Percentiles rank a stretch among this genome's conserved stretches.
phyloP scores from a whole-genome alignment of 2,329 filamentous ascomycete species.

The Aureobasidium lini region DNA sequence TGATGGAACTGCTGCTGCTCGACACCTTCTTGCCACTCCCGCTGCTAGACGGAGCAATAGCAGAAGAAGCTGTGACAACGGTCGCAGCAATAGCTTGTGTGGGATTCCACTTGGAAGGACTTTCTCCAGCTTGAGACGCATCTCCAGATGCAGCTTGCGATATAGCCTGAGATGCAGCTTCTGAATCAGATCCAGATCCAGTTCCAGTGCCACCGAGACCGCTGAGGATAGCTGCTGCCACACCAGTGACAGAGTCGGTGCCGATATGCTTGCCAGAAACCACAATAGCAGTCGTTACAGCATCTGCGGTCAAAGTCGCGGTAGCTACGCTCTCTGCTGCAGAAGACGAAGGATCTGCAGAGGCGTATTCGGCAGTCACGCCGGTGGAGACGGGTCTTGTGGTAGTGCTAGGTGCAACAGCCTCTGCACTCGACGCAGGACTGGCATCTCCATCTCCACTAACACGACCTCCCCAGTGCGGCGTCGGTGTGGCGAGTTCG shows the following conservation, averaged over 20 bases:
- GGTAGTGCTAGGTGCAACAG: constrained; percentile 3
- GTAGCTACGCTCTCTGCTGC: not conserved
- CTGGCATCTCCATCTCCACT: not conserved
- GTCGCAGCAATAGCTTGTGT: not conserved
- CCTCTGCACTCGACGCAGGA: not conserved
- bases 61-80: not conserved
- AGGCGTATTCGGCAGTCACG: not conserved
- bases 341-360: not conserved
- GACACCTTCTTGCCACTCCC: not conserved
- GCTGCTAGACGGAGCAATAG: not conserved
- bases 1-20: not conserved
- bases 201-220: not conserved
- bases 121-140: not conserved
- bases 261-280: constrained; percentile 2
- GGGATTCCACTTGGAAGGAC: not conserved
- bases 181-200: not conserved
- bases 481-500: not conserved
- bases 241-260: not conserved
- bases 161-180: not conserved
- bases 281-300: not conserved
- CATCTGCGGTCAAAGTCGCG: not conserved
- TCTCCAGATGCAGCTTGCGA: not conserved
- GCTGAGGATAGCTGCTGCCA: not conserved
- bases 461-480: not conserved
- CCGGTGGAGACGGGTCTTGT: not conserved